These are phyloP conservation scores for Dioscorea cayenensis DNA, from an alignment of 116 monocot species.

Conservation along the genomic window DNA sequence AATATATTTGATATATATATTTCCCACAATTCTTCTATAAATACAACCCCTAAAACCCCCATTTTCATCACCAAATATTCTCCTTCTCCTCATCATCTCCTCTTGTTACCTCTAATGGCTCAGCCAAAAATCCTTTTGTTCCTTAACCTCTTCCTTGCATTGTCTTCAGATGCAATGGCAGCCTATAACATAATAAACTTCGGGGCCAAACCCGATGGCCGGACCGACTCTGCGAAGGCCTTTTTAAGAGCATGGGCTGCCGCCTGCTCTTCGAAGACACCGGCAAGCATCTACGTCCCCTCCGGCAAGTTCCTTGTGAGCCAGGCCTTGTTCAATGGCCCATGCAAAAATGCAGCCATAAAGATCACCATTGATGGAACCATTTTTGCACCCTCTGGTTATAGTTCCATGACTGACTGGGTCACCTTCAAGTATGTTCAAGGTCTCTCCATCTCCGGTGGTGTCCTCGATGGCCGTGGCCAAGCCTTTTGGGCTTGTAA, in stretches of 20 bases:
- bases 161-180: background rate
- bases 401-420: background rate
- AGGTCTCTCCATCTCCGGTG: conserved; percentile 20
- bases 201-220: conserved; percentile 17
- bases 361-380: conserved; percentile 10
- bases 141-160: background rate
- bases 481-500: conserved; percentile 29
- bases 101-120: background rate
- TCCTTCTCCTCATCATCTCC: too few species aligned
- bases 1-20: background rate
- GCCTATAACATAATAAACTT: conserved; percentile 4
- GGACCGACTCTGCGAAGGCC: conserved; percentile 16
- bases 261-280: conserved; percentile 9
- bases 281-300: conserved; percentile 22
- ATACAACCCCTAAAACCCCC: background rate
- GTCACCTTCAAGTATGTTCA: conserved; percentile 23
- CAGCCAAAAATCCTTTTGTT: background rate
- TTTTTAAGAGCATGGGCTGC: conserved; percentile 19
- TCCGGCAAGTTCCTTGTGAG: conserved; percentile 21
- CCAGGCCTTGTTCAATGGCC: conserved; percentile 16
- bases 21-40: background rate
- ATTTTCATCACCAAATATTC: background rate
- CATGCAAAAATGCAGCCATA: conserved; percentile 8
- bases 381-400: conserved; percentile 8
- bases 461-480: conserved; percentile 22